Conservation (phyloP, 768 basidiomycete species). For the Mycena galericulata region DNA sequence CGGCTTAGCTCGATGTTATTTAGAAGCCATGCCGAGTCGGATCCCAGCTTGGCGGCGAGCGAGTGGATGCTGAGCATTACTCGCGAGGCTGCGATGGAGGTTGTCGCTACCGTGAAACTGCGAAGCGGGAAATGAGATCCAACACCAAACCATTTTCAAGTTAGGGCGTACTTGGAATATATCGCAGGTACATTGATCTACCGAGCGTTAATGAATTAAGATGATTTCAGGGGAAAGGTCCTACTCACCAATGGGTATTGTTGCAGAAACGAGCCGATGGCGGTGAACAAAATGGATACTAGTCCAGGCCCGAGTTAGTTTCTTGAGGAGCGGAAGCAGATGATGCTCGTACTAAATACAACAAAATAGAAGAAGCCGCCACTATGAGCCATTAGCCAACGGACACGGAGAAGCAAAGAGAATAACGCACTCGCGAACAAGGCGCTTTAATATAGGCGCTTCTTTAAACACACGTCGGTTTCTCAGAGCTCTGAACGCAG, state of each 20-base stretch:
- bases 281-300: constrained; percentile 49
- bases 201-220: background rate
- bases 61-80: constrained; percentile 57
- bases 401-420: background rate
- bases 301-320: constrained; percentile 7
- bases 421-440: constrained; percentile 52
- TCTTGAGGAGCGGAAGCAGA: background rate
- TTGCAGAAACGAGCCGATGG: constrained; percentile 48
- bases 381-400: constrained; percentile 36
- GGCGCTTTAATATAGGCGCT: constrained; percentile 47
- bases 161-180: constrained; percentile 51
- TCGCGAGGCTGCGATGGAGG: constrained; percentile 49
- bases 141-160: background rate
- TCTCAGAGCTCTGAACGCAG: constrained; percentile 48
- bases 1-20: constrained; percentile 59
- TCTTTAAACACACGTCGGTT: constrained; percentile 48
- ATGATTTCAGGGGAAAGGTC: background rate
- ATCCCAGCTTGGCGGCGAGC: constrained; percentile 53
- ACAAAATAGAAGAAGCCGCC: constrained; percentile 57
- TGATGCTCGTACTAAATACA: constrained; percentile 48
- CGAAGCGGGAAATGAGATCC: background rate
- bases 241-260: constrained; percentile 44
- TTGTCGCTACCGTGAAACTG: constrained; percentile 39
- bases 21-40: constrained; percentile 57
- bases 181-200: constrained; percentile 53